phyloP scores from a whole-genome alignment of 164 flowering plant species.

The Liriodendron chinense region DNA sequence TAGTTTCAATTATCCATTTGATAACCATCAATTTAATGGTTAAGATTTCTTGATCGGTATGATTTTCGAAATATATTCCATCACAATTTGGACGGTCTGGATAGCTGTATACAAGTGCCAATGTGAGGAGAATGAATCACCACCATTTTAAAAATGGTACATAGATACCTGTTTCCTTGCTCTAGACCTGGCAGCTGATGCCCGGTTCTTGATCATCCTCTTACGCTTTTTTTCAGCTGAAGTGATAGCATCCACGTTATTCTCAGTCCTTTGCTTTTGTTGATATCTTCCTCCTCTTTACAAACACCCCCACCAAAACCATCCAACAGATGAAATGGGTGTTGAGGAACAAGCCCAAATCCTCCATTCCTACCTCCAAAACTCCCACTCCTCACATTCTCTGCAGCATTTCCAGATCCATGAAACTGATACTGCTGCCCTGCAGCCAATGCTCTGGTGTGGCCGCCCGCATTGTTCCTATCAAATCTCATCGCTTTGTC shows the following conservation, averaged over 20 bases:
- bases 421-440: background rate
- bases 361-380: background rate
- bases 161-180: constrained; percentile 51
- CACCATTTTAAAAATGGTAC: too few relatives aligned
- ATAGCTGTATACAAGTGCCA: too few relatives aligned
- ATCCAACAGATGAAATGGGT: background rate
- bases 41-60: too few relatives aligned
- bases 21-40: too few relatives aligned
- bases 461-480: background rate
- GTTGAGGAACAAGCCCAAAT: background rate
- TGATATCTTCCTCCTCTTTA: background rate
- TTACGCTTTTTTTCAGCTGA: constrained; percentile 43
- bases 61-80: too few relatives aligned
- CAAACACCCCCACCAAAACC: background rate
- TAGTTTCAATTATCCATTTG: too few relatives aligned
- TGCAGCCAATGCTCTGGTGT: background rate
- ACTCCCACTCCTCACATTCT: background rate
- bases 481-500: background rate
- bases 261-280: background rate
- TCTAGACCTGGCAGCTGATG: constrained; percentile 63
- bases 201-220: constrained; percentile 65
- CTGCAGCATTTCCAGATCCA: background rate
- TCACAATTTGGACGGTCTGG: too few relatives aligned
- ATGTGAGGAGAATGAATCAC: too few relatives aligned
- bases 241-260: background rate